These are phyloP conservation scores for Delphinella strobiligena DNA, from an alignment of 2,329 filamentous ascomycete species.

Conservation along the genomic window DNA sequence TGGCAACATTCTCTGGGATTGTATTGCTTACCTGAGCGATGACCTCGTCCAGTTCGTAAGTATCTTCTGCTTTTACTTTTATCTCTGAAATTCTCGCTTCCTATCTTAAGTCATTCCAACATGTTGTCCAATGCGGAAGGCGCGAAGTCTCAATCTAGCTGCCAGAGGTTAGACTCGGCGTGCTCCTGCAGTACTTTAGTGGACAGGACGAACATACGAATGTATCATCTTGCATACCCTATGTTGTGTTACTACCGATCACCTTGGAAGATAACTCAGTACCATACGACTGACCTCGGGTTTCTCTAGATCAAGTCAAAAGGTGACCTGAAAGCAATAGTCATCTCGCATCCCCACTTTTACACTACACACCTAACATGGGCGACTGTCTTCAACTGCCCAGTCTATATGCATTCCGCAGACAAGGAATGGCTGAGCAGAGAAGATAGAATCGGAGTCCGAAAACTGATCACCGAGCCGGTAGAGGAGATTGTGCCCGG, in stretches of 20 bases:
- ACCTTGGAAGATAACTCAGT: no score
- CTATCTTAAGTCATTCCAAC: no score
- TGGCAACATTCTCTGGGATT: conserved; percentile 73
- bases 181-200: no score
- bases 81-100: no score
- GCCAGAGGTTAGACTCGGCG: no score
- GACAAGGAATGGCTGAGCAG: conserved; percentile 54
- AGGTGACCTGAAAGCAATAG: conserved; percentile 59
- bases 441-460: conserved; percentile 27
- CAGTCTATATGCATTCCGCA: conserved; percentile 54
- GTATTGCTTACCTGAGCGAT: conserved; percentile 56
- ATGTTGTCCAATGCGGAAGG: no score
- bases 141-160: no score
- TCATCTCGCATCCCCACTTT: conserved; percentile 59
- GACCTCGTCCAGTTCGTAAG: conserved; percentile 42
- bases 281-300: no score
- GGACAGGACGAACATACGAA: no score
- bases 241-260: no score
- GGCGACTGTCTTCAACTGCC: conserved; percentile 56
- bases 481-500: conserved; percentile 30
- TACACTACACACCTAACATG: conserved; percentile 67
- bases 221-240: no score
- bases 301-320: conserved; percentile 43
- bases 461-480: conserved; percentile 31
- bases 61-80: neutral